Conservation (phyloP, 2,329 filamentous ascomycete species). For the Arthroderma uncinatum region DNA sequence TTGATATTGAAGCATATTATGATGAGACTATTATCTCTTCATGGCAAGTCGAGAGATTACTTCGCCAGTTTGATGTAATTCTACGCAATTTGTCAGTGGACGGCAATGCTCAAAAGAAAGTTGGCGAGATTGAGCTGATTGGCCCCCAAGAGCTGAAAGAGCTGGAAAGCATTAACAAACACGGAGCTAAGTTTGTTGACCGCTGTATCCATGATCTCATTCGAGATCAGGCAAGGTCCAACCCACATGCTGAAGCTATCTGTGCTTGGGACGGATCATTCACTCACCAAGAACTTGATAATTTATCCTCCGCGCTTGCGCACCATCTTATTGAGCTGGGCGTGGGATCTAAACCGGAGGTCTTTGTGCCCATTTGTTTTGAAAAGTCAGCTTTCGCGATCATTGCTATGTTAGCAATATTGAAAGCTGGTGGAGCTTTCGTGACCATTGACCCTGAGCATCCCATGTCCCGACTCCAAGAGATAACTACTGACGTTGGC, state of each 20-base stretch:
- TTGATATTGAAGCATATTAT: slow-evolving; percentile 14
- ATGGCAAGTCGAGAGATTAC: slow-evolving; percentile 14
- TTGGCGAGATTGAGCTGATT: slow-evolving; percentile 12
- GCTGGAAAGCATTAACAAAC: slow-evolving; percentile 8
- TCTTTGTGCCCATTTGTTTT: slow-evolving; percentile 61
- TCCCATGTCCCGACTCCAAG: slow-evolving; percentile 19
- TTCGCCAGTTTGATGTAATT: slow-evolving; percentile 15
- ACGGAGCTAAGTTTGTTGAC: slow-evolving; percentile 14
- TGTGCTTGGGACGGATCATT: slow-evolving; percentile 31
- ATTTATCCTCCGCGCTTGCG: slow-evolving; percentile 53
- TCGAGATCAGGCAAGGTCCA: slow-evolving; percentile 8
- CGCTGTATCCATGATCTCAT: slow-evolving; percentile 18
- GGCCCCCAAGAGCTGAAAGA: slow-evolving; percentile 5
- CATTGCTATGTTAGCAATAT: slow-evolving; percentile 22
- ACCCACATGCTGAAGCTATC: slow-evolving; percentile 17
- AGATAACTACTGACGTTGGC: slow-evolving; percentile 18
- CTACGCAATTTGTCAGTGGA: slow-evolving; percentile 9
- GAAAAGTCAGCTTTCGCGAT: slow-evolving; percentile 66
- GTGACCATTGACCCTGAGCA: slow-evolving; percentile 24
- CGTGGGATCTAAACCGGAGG: slow-evolving; percentile 41
- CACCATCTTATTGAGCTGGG: slow-evolving; percentile 42
- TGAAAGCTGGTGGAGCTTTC: slow-evolving; percentile 25
- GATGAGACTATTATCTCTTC: slow-evolving; percentile 13
- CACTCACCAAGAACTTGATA: slow-evolving; percentile 56
- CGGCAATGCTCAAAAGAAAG: slow-evolving; percentile 5